These are phyloP conservation scores for Iris macrosiphon DNA, from an alignment of 106 monocot species.

Conservation along the genomic window DNA sequence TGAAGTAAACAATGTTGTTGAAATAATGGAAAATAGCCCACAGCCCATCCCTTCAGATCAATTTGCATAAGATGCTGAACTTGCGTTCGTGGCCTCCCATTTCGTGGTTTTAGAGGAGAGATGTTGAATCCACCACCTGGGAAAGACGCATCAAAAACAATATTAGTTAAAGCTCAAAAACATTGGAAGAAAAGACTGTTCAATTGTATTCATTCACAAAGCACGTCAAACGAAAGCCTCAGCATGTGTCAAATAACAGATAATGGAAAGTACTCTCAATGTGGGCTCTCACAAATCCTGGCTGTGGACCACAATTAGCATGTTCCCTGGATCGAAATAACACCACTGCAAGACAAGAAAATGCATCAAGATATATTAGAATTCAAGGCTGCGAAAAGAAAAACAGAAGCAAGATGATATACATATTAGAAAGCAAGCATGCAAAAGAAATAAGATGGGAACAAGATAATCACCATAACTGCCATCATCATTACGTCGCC, in stretches of 20 bases:
- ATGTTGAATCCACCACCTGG: slow-evolving; percentile 95
- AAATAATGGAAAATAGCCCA: slow-evolving; percentile 74
- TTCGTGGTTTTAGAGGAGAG: slow-evolving; percentile 68
- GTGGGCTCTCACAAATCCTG: slow-evolving; percentile 84
- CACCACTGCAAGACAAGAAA: slow-evolving; percentile 61
- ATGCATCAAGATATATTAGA: not conserved
- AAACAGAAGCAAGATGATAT: no score
- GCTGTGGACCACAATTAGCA: slow-evolving; percentile 65
- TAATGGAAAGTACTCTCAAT: slow-evolving; percentile 57
- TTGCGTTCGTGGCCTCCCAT: slow-evolving; percentile 73
- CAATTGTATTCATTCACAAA: not conserved
- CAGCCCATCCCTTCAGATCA: slow-evolving; percentile 89
- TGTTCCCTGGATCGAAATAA: slow-evolving; percentile 87
- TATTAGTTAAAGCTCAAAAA: not conserved
- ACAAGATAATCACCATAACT: slow-evolving; percentile 68
- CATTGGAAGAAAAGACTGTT: not conserved
- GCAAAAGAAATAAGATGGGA: no score
- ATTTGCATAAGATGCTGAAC: slow-evolving; percentile 98
- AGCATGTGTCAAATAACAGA: no score
- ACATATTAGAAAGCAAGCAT: no score
- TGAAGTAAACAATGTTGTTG: slow-evolving; percentile 94
- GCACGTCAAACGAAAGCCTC: not conserved
- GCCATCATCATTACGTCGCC: slow-evolving; percentile 98
- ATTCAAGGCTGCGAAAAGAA: slow-evolving; percentile 1
- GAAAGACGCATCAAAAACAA: not conserved